These are phyloP conservation scores for Escallonia rubra DNA, from an alignment of 129 eudicot species.

Conservation along the genomic window DNA sequence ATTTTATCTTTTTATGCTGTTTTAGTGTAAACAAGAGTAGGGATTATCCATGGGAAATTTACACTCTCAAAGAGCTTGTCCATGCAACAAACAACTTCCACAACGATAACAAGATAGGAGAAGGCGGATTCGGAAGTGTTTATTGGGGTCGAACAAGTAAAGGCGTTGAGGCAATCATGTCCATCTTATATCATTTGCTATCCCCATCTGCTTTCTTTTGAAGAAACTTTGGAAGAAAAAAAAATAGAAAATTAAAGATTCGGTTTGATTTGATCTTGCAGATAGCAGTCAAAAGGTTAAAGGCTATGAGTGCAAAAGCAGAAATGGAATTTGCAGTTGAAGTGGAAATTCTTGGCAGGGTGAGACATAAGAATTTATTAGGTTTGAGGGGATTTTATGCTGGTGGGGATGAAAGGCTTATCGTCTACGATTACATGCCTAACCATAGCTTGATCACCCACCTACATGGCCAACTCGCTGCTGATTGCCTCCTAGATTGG, in stretches of 20 bases:
- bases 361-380: slow-evolving; percentile 62
- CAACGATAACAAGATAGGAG: slow-evolving; percentile 70
- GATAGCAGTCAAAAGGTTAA: slow-evolving; percentile 77
- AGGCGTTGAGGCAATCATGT: slow-evolving; percentile 62
- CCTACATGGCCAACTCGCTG: slow-evolving; percentile 74
- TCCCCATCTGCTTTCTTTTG: background rate
- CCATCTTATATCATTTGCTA: background rate
- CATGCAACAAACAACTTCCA: slow-evolving; percentile 80
- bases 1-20: background rate
- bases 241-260: background rate
- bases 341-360: slow-evolving; percentile 78
- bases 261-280: slow-evolving; percentile 11
- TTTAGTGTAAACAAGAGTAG: slow-evolving; percentile 39
- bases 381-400: slow-evolving; percentile 71
- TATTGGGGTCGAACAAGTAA: slow-evolving; percentile 81
- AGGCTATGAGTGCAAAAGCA: slow-evolving; percentile 73
- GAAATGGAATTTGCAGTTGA: slow-evolving; percentile 87
- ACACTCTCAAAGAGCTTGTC: slow-evolving; percentile 70
- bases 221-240: no score
- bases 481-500: slow-evolving; percentile 70
- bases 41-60: slow-evolving; percentile 80
- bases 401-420: slow-evolving; percentile 83
- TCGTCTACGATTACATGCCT: slow-evolving; percentile 88
- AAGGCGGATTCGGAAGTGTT: slow-evolving; percentile 91
- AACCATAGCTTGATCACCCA: slow-evolving; percentile 78